Evolutionary conservation across 129 eudicot genomes (phyloP), one percentile per base, ranked within the genome.

Genomic region (Artemisia annua): DNA sequence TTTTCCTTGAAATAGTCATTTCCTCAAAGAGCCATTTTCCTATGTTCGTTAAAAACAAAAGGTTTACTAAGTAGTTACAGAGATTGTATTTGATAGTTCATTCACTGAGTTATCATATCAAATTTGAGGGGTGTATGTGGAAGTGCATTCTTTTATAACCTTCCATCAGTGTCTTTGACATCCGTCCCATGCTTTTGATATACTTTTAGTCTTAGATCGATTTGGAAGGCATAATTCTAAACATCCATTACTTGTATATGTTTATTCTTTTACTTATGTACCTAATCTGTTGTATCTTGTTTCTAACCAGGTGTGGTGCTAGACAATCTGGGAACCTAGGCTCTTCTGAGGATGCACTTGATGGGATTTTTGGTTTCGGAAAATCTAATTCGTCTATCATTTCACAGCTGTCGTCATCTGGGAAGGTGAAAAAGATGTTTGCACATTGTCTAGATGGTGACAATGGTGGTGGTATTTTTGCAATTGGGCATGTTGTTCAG

Each of bases 401-500:
- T 50, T 89, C 98, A 44, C 98, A 92, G 87, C 80, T 92, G 76
- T 87, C 96, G 71, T 92, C 91, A 50, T 77, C 98, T 28, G 95
- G 98, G 58, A 85, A 84, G 75, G 92, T 89, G 52, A 92, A 77
- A 78, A 92, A 85, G 81, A 92, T 92, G 98, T 92, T 92, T 87
- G 98, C 98, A 32, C 98, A 92, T 82, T 92, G 98, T 78, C 76
- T 92, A 49, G 98, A 89, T 82, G 98, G 98, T 66, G 95, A 67
- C 55, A 87, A 89, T 78, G 96, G 98, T 72, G 98, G 96, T 57
- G 98, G 98, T 8, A 92, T 92, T 67, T 92, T 92, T 78, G 98
- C 96, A 51, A 87, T 92, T 75, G 98, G 98, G 66, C 85, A 85
- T 75, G 96, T 92, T 75, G 96, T 92, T 81, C 85, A 92, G 60